Percentiles rank a stretch among this genome's conserved stretches.
phyloP scores from a whole-genome alignment of 257 asterid genomes.

The Nicotiana benthamiana region DNA sequence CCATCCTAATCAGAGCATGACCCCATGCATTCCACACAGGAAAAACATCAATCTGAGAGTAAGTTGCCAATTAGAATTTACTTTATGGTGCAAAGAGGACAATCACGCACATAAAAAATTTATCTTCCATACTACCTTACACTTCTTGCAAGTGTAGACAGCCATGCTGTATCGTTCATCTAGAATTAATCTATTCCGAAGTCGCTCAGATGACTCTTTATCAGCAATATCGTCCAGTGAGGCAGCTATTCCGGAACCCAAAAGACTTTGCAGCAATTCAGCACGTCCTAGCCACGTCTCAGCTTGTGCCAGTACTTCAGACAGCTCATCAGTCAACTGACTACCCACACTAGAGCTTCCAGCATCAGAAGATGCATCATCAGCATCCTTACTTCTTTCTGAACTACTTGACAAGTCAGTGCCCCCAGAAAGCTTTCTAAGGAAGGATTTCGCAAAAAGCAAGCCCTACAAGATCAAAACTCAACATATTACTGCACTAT shows the following conservation, averaged over 20 bases:
- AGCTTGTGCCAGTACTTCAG: slow-evolving; percentile 70
- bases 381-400: slow-evolving; percentile 71
- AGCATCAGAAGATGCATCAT: slow-evolving; percentile 89
- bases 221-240: slow-evolving; percentile 96
- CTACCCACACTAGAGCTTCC: slow-evolving; percentile 90
- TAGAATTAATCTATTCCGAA: slow-evolving; percentile 78
- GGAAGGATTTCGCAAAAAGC: slow-evolving; percentile 75
- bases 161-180: slow-evolving; percentile 98
- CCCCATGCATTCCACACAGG: slow-evolving; percentile 99
- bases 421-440: slow-evolving; percentile 74
- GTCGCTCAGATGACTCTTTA: slow-evolving; percentile 76
- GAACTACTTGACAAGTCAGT: slow-evolving; percentile 64
- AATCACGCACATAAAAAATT: background rate
- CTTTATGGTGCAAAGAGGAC: slow-evolving; percentile 2
- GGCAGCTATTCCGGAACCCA: slow-evolving; percentile 96
- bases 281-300: slow-evolving; percentile 93
- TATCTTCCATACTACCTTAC: slow-evolving; percentile 52
- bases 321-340: slow-evolving; percentile 80
- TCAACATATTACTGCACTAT: slow-evolving; percentile 11
- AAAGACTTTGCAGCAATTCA: slow-evolving; percentile 88
- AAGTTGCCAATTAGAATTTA: background rate
- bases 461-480: slow-evolving; percentile 52
- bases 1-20: slow-evolving; percentile 89
- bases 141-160: slow-evolving; percentile 94
- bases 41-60: slow-evolving; percentile 70